phyloP scores from a whole-genome alignment of 306 rosid genomes.

The Biancaea sappan region DNA sequence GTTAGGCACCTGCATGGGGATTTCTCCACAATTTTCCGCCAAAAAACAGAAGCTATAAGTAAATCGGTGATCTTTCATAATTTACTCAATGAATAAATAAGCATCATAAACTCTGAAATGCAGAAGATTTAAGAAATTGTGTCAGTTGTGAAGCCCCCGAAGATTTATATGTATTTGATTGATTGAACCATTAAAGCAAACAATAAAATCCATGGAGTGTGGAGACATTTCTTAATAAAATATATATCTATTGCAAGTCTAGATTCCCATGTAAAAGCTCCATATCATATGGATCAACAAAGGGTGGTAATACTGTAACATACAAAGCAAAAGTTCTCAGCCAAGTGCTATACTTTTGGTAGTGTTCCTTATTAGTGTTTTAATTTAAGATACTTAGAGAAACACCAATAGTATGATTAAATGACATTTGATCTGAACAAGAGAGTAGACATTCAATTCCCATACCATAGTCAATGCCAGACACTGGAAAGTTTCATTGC shows the following conservation, averaged over 20 bases:
- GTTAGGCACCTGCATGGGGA: neutral
- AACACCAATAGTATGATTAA: neutral
- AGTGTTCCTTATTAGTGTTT: neutral
- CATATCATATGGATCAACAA: slow-evolving; percentile 8
- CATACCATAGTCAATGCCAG: slow-evolving; percentile 86
- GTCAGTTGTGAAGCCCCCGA: neutral
- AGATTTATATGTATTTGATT: neutral
- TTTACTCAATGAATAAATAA: neutral
- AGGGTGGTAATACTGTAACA: neutral
- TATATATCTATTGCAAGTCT: slow-evolving; percentile 16
- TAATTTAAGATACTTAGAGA: neutral
- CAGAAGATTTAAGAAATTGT: neutral
- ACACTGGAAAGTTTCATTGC: slow-evolving; percentile 80
- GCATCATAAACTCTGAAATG: slow-evolving; percentile 10
- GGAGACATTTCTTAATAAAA: slow-evolving; percentile 4
- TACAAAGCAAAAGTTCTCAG: neutral
- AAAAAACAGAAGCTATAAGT: neutral
- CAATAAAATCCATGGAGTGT: neutral
- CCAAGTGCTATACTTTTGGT: neutral
- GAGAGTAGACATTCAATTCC: slow-evolving; percentile 2
- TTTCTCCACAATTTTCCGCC: neutral
- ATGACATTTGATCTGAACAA: neutral
- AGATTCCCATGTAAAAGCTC: slow-evolving; percentile 17
- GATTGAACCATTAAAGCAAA: slow-evolving; percentile 16
- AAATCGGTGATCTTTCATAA: neutral